These are phyloP conservation scores for Pseudozyma sp. DNA, from an alignment of 1,284 basidiomycete genomes.

Conservation along the genomic window DNA sequence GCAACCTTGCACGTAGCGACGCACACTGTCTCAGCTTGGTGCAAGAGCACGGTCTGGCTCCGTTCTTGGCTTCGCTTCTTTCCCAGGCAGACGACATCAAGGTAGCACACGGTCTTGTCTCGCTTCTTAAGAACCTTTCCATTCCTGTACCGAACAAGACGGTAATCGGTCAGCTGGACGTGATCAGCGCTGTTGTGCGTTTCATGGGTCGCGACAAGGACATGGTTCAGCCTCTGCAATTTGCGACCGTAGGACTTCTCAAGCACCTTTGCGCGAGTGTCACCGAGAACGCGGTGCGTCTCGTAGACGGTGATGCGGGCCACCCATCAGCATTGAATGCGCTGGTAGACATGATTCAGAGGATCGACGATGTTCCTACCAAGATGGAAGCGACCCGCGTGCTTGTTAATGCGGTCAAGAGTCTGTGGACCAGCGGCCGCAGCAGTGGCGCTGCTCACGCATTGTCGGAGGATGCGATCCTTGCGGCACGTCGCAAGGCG, in stretches of 20 bases:
- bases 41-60: conserved; percentile 48
- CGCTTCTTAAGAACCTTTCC: conserved; percentile 61
- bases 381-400: conserved; percentile 90
- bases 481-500: conserved; percentile 20
- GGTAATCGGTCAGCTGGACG: conserved; percentile 37
- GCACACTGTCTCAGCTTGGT: conserved; percentile 57
- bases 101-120: conserved; percentile 55
- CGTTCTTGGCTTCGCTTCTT: conserved; percentile 49
- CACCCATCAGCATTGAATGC: conserved; percentile 73
- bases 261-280: conserved; percentile 84
- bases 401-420: conserved; percentile 79
- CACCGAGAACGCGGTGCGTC: conserved; percentile 73
- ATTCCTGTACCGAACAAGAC: conserved; percentile 59
- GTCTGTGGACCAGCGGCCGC: conserved; percentile 48
- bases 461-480: conserved; percentile 3
- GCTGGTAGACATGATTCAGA: conserved; percentile 79
- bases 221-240: conserved; percentile 76
- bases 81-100: conserved; percentile 49
- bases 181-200: conserved; percentile 29
- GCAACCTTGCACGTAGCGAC: conserved; percentile 78
- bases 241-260: conserved; percentile 84
- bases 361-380: conserved; percentile 83
- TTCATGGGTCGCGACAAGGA: conserved; percentile 53
- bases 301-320: conserved; percentile 70
- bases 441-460: neutral